Base-by-base conservation (phyloP, 257 asterid genomes). In the Penstemon newberryi region DNA sequence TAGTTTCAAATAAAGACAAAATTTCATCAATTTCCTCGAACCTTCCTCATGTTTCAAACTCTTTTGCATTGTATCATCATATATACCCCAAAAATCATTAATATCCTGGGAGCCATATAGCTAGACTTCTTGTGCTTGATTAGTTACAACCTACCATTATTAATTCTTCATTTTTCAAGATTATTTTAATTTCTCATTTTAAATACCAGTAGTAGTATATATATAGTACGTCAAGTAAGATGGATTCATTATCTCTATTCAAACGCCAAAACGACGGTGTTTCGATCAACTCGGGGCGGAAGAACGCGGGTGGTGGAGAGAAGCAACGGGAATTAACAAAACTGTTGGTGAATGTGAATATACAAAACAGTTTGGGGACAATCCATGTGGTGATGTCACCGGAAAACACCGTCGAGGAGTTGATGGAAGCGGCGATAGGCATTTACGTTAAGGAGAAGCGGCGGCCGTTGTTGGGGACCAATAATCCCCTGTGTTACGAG, bases 341-440 rank as follows among this genome's bases (percentile, higher is more conserved):
- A 81, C 52, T 82, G 72, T 63, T 84, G 82, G 18, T 83, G 69
- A 87, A 81, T 46, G 95, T 87, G 65, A 73, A 65, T 41, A 67
- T 88, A 41, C 83, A 82, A 66, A 80, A 77, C 43, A 76, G 90
- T 69, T 38, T 83, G 77, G 91, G 95, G 67, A 71, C 90, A 8
- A 81, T 88, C 13, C 80, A 82, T 53, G 83, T 85, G 83, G 72
- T 83, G 67, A 74, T 82, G 73, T 71, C 80, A 73, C 84, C 86
- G 86, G 95, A 79, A 71, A 77, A 67, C 82, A 88, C 88, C 62
- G 84, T 75, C 0, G 60, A 46, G 39, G 90, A 85, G 54, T 62
- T 84, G 82, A 79, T 77, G 63, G 75, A 36, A 78, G 82, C 80
- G 69, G 88, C 84, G 59, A 71, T 84, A 19, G 82, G 63, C 71